Conservation (phyloP, 352 stramenopile genomes). For the Phytophthora sp. region DNA sequence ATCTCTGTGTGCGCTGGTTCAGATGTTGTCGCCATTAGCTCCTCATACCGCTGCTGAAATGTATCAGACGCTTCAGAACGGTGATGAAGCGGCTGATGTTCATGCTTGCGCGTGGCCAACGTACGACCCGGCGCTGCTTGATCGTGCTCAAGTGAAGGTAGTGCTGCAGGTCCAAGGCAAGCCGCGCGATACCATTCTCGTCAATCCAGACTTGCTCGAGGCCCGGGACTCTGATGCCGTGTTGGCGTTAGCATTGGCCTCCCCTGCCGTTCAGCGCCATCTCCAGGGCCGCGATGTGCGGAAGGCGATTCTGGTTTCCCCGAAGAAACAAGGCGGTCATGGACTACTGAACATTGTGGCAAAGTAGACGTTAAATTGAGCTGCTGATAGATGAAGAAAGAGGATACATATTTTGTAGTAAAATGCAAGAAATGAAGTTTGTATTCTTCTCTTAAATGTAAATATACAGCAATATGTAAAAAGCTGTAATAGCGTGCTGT, state of each 20-base stretch:
- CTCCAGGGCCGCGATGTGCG: slow-evolving; percentile 65
- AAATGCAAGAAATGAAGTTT: slow-evolving; percentile 19
- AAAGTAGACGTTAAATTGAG: slow-evolving; percentile 31
- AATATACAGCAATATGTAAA: slow-evolving; percentile 12
- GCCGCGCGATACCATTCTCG: slow-evolving; percentile 71
- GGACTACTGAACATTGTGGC: slow-evolving; percentile 83
- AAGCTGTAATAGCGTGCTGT: too few species aligned
- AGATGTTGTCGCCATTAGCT: slow-evolving; percentile 82
- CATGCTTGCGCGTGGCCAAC: slow-evolving; percentile 66
- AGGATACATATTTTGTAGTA: too few species aligned
- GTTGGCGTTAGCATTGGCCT: slow-evolving; percentile 64
- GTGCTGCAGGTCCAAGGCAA: slow-evolving; percentile 86
- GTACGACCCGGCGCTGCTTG: slow-evolving; percentile 63
- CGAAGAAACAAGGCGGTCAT: slow-evolving; percentile 81
- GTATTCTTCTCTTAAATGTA: neutral
- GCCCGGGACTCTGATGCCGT: slow-evolving; percentile 64
- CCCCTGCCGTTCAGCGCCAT: slow-evolving; percentile 67
- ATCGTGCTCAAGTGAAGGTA: slow-evolving; percentile 78
- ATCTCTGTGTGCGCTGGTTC: slow-evolving; percentile 61
- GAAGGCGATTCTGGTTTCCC: slow-evolving; percentile 82
- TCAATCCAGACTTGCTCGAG: slow-evolving; percentile 53
- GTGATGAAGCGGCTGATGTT: slow-evolving; percentile 47
- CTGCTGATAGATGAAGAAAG: too few species aligned
- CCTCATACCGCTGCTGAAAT: slow-evolving; percentile 84
- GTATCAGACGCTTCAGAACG: slow-evolving; percentile 62